Base-by-base conservation (phyloP, 2,329 filamentous ascomycete species). In the Harringtonia aguacate region DNA sequence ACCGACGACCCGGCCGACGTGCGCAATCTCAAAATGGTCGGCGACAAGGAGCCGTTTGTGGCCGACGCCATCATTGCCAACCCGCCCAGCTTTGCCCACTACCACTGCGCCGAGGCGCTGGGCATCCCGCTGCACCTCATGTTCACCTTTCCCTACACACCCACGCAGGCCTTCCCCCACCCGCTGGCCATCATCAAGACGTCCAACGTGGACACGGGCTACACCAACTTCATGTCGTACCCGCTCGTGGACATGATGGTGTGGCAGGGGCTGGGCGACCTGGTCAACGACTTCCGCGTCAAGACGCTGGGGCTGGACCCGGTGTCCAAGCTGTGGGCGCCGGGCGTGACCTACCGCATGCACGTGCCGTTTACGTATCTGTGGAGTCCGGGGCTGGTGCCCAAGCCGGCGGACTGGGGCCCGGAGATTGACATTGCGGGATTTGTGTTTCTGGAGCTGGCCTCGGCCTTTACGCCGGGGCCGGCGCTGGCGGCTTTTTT, bases 41-140 rank as follows among this genome's bases (percentile, higher is more conserved):
- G 73, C 1, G 60, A 69, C 8, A 77, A 72, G 50, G 57, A 68
- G 15, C 73, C 76, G 0, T 84, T 85, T 53, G 66, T 85, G 15
- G 81, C 81, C 0, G 80, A 92, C 56, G 81, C 78, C n/a, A 90
- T 92, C 53, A 90, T 92, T 47, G 84, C 86, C 0, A 92, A 92
- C 50, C 86, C 86, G 0, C 84, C 84, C 0, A 81, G 75, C 49
- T 86, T 89, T 59, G 83, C 81, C 0, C 84, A 88, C 55, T 69
- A 88, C 1, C 84, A 88, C 61, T 87, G 84, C 50, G 86, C 86
- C 0, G 84, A 92, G 60, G 78, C 82, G 22, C 60, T 92, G 21
- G 84, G 84, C 0, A 77, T 89, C 18, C 86, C 86, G 0, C 60
- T 90, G 3, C 84, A 89, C 56, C 66, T 95, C 49, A 92, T 94